Percentiles rank a stretch among this genome's conserved stretches.
Evolutionary conservation across 371 early-diverging fungal species (phyloP).

Genomic region (Conidiobolus incongruus): DNA sequence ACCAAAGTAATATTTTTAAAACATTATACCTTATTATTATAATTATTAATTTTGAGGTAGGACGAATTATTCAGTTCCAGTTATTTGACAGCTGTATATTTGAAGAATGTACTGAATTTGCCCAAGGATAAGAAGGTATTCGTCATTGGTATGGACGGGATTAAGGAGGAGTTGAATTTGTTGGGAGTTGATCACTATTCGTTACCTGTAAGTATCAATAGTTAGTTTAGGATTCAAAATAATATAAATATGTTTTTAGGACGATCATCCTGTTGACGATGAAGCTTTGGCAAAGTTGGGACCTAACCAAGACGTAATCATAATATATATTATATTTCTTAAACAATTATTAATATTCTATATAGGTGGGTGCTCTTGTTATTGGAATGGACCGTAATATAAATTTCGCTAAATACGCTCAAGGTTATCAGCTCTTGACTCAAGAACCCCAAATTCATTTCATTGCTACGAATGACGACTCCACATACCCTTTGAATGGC

Average conservation of each 20-base stretch:
- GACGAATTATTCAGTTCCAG: slow-evolving; percentile 88
- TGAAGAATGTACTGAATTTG: slow-evolving; percentile 53
- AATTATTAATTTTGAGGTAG: slow-evolving; percentile 12
- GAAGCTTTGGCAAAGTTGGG: not conserved
- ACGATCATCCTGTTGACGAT: too few species aligned
- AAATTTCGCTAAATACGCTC: slow-evolving; percentile 75
- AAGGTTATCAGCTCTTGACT: slow-evolving; percentile 63
- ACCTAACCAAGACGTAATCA: not conserved
- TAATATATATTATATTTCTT: not conserved
- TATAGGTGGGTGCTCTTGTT: slow-evolving; percentile 65
- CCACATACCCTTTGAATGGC: slow-evolving; percentile 62
- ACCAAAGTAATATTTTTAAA: slow-evolving; percentile 17
- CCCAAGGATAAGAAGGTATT: slow-evolving; percentile 70
- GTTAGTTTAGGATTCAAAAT: slow-evolving; percentile 1
- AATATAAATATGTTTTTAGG: not conserved
- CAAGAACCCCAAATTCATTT: slow-evolving; percentile 49
- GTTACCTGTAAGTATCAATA: too few species aligned
- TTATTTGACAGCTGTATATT: slow-evolving; percentile 81
- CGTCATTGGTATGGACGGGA: slow-evolving; percentile 76
- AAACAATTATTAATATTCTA: not conserved
- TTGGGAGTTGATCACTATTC: slow-evolving; percentile 42
- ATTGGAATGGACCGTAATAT: slow-evolving; percentile 71
- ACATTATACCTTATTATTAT: not conserved
- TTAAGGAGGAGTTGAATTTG: slow-evolving; percentile 56
- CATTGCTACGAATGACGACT: slow-evolving; percentile 83